Evolutionary conservation across 306 rosid species (phyloP).

Genomic region (Comarum palustre): DNA sequence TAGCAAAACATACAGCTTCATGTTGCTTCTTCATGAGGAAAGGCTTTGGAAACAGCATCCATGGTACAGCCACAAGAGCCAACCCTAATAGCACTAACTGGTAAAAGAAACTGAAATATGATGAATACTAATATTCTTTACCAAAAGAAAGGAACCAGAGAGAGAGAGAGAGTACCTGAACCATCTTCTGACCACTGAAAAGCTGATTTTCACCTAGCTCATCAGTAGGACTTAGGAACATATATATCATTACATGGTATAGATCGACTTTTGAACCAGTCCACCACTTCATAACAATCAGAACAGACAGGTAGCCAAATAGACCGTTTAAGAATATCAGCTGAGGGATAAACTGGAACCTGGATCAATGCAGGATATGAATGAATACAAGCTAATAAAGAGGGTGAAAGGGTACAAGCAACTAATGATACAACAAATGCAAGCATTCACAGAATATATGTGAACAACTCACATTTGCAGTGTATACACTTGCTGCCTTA

Average conservation of each 20-base stretch:
- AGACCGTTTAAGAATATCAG: conserved; percentile 84
- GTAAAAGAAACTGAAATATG: conserved; percentile 22
- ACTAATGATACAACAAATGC: conserved; percentile 12
- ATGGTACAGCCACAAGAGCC: conserved; percentile 86
- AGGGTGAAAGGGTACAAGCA: conserved; percentile 6
- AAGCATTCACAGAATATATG: conserved; percentile 10
- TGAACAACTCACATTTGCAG: conserved; percentile 6
- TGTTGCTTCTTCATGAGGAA: conserved; percentile 89
- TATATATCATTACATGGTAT: conserved; percentile 94
- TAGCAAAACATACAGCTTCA: conserved; percentile 53
- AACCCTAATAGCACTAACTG: conserved; percentile 72
- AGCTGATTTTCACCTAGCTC: conserved; percentile 95
- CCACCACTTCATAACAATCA: conserved; percentile 83
- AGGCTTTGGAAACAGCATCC: conserved; percentile 99
- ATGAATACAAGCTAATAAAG: conserved; percentile 16
- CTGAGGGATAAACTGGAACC: conserved; percentile 94
- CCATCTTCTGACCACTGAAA: conserved; percentile 73
- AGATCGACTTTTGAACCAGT: conserved; percentile 93
- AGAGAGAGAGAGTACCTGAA: conserved; percentile 53
- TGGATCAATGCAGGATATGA: conserved; percentile 39
- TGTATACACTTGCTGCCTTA: neutral
- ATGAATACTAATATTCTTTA: conserved; percentile 17
- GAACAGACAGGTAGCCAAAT: conserved; percentile 84
- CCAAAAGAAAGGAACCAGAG: neutral
- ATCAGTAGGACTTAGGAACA: conserved; percentile 90